Base-by-base conservation (phyloP, 805 yeast species). In the Schizosaccharomyces osmophilus region DNA sequence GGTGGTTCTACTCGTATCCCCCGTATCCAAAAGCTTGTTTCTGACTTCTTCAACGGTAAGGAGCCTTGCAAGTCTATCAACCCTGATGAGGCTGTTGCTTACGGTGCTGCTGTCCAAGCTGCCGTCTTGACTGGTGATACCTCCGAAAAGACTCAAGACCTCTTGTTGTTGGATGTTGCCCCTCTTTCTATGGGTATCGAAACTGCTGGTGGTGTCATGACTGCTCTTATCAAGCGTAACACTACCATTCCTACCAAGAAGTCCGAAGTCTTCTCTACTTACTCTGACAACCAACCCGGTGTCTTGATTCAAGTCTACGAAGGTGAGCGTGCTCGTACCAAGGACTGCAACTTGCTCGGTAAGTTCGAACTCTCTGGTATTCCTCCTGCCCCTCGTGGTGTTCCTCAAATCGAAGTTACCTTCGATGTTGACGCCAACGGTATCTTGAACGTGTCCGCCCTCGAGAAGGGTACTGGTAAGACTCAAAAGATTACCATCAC, bases 1-100 rank as follows among this genome's bases (percentile, higher is more conserved):
- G 97, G 97, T 80, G 96, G 96, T 76, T 88, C 97, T 66, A 89
- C 97, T 68, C 88, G 96, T 84, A 88, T 88, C 77, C 97, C 97
- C 78, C 88, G 86, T 79, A 83, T 89, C 68, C 96, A 88, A 79
- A 88, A 87, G 77, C 80, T 89, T 71, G 95, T 88, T 61, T 84
- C 95, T 67, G 97, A 89, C 76, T 88, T 83, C 83, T 88, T 89
- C 82, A 86, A 88, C 75, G 96, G 96, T 73, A 89, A 88, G 79
- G 95, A 88, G 78, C 95, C 95, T 76, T 87, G 87, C 80, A 85
- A 83, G 78, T 86, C 95, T 62, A 88, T 88, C 76, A 88, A 88
- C 82, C 96, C 97, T 69, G 97, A 88, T 80, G 97, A 88, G 79
- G 97, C 97, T 71, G 97, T 88, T 75, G 97, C 97, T 71, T 88